Base-by-base conservation (phyloP, 228 moss, liverwort and hornwort genomes). In the Sphagnum magellanicum region DNA sequence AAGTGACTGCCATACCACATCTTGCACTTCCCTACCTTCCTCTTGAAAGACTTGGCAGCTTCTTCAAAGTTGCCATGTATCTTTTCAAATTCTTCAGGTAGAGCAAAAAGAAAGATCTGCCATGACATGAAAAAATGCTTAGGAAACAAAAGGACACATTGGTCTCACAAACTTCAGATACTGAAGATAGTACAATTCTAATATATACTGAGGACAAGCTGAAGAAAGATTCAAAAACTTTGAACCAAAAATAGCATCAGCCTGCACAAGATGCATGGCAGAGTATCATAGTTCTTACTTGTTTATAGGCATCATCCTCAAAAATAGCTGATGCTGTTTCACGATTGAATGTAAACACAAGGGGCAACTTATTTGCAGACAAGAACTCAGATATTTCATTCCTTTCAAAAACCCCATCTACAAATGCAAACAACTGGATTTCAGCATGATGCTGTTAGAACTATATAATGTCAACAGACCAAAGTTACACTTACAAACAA, bases 61-160 rank as follows among this genome's bases (percentile, higher is more conserved):
- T 78, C 80, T 73, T 82, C 82, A 50, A 89, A 88, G 63, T 77
- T 32, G 52, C 68, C 52, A 58, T 70, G 74, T 62, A 72, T 75
- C 71, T 75, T 82, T 68, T 85, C 80, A 8, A 83, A 76, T 52
- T 87, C 81, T 8, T 83, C 82, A 67, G 75, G 67, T 65, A 75
- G 74, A 71, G 88, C 79, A 70, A 94, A 94, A 58, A 89, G 83
- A 63, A 94, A 77, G 71, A 91, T 63, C 94, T 94, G 88, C 65
- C 32, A 69, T 74, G 50, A 55, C 55, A 55, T 12, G 62, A 62
- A 15, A 1, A 10, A n/a, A 62, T 10, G 58, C 58, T 9, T 14
- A 58, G 58, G 58, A 62, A n/a, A 10, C 62, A 46, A n/a, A 4
- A 61, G 55, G 1, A 52, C 47, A 50, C 57, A 67, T 55, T 4